Evolutionary conservation across 345 rosid species (phyloP).

Genomic region (Firmiana major): DNA sequence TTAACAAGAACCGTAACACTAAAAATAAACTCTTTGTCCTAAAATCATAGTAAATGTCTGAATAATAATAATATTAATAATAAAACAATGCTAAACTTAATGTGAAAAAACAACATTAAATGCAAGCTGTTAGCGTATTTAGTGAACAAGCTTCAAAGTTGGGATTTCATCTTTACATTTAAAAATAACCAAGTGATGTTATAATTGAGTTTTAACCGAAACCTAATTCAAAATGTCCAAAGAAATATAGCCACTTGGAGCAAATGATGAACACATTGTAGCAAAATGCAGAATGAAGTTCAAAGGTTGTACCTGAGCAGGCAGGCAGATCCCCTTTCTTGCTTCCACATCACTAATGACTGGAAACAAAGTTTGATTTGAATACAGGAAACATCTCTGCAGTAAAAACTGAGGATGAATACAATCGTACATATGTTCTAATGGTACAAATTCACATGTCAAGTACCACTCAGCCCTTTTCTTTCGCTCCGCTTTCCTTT

Average conservation of each 20-base stretch:
- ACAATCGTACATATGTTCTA: slow-evolving; percentile 24
- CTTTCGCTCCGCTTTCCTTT: slow-evolving; percentile 5
- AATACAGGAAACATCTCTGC: slow-evolving; percentile 44
- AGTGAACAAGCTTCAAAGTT: background rate
- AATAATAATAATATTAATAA: no score
- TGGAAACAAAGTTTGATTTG: background rate
- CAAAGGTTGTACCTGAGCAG: background rate
- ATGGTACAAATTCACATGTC: slow-evolving; percentile 19
- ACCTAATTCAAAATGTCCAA: background rate
- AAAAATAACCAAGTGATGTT: background rate
- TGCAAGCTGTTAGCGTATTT: no score
- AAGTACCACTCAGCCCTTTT: slow-evolving; percentile 4
- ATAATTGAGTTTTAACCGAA: background rate
- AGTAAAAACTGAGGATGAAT: slow-evolving; percentile 49
- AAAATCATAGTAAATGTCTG: no score
- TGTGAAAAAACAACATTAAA: no score
- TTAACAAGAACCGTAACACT: background rate
- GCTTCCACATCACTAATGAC: background rate
- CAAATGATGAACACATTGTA: background rate
- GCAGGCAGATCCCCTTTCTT: background rate
- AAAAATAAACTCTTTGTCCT: background rate
- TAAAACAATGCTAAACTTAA: no score
- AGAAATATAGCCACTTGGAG: background rate
- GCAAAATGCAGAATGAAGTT: background rate
- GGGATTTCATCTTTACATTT: no score